Base-by-base conservation (phyloP, 257 asterid species). In the Catharanthus roseus region DNA sequence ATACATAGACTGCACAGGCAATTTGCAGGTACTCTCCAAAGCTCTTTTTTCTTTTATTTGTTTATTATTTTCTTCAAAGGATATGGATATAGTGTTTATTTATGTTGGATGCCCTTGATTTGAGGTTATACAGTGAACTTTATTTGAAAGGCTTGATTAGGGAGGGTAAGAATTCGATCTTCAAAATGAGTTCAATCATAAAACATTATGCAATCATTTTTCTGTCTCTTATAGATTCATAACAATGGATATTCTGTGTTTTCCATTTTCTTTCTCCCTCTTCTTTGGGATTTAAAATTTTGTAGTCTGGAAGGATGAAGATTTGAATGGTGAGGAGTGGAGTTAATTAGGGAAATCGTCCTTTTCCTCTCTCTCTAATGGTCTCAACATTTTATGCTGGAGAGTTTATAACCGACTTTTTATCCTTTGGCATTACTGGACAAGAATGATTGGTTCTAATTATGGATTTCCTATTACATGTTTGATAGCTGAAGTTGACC, bases 1-100 rank as follows among this genome's bases (percentile, higher is more conserved):
- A 45, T 80, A 75, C 79, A 92, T 95, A 73, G 99, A 95, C 73
- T 88, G 96, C 88, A 87, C 99, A 0, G 99, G 99, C 65, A 79
- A 88, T 81, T 82, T 95, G 85, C 93, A 90, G 99, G 99, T 95
- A 82, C 68, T 63, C 62, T 70, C 56, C 54, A 6, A 42, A 44
- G 51, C 36, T 4, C 4, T 4, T 23, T 11, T 5, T 12, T 7
- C 24, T 2, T 4, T 0, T 39, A 23, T 10, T 36, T 39, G 54
- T 31, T 65, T 54, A 10, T 15, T 69, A 26, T 23, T 74, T 68
- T 31, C 47, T 69, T 42, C 39, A 49, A 61, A 71, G 73, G 53
- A 75, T 70, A 10, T 19, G 29, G 67, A 62, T 34, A 62, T 34
- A 42, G 12, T 44, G 45, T 66, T 28, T 41, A 7, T 31, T 10